Percentiles rank a stretch among this genome's conserved stretches.
Evolutionary conservation across 2,329 filamentous ascomycete genomes (phyloP).

Genomic region (Zarea fungicola): DNA sequence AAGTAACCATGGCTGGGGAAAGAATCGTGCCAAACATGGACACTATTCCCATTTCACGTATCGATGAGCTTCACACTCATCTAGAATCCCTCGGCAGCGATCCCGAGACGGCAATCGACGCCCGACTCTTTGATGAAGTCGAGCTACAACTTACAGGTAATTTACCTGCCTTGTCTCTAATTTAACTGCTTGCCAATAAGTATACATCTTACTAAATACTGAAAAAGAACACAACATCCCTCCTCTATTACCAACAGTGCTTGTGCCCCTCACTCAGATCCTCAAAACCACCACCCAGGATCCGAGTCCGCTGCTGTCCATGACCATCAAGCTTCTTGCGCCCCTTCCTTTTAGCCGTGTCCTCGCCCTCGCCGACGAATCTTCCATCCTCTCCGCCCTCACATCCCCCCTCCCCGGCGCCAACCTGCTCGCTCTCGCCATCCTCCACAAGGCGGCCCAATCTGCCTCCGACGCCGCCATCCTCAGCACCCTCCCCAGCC

Average conservation of each 20-base stretch:
- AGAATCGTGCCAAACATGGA: conserved; percentile 35
- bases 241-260: conserved; percentile 45
- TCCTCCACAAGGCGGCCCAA: conserved; percentile 50
- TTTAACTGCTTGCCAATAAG: conserved; percentile 4
- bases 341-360: conserved; percentile 48
- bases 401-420: conserved; percentile 49
- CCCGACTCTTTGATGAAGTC: conserved; percentile 53
- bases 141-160: conserved; percentile 53
- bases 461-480: conserved; percentile 44
- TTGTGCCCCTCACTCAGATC: conserved; percentile 49
- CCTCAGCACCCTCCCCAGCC: conserved; percentile 42
- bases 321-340: conserved; percentile 51
- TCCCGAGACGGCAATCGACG: conserved; percentile 36
- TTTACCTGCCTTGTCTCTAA: conserved; percentile 7
- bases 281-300: conserved; percentile 48
- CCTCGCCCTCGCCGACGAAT: conserved; percentile 46
- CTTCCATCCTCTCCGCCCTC: conserved; percentile 47
- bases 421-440: conserved; percentile 51
- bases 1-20: conserved; percentile 10
- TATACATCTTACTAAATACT: neutral
- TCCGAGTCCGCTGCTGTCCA: conserved; percentile 44
- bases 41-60: conserved; percentile 42
- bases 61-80: conserved; percentile 51
- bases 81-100: conserved; percentile 44
- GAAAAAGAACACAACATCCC: conserved; percentile 45